Evolutionary conservation across 352 stramenopile species (phyloP).

Genomic region (Globisporangium okanoganense): DNA sequence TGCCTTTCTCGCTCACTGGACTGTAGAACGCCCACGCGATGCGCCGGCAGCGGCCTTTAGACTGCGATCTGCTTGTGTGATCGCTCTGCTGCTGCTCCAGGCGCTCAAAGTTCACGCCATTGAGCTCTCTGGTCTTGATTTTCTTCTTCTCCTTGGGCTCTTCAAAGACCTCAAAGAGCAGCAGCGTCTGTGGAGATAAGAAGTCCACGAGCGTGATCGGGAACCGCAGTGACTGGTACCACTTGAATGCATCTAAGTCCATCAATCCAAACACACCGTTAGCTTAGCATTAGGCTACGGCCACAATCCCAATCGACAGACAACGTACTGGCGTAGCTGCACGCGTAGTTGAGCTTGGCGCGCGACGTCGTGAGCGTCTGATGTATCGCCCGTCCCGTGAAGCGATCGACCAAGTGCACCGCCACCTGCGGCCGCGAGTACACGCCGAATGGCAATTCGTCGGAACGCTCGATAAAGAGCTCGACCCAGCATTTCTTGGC

Average conservation of each 20-base stretch:
- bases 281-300: not conserved
- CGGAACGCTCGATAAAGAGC: slow-evolving; percentile 38
- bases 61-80: not conserved
- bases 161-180: slow-evolving; percentile 62
- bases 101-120: slow-evolving; percentile 20
- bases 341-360: slow-evolving; percentile 10
- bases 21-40: slow-evolving; percentile 69
- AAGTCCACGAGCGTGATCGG: slow-evolving; percentile 29
- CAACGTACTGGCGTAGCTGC: slow-evolving; percentile 12
- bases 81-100: slow-evolving; percentile 5
- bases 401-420: slow-evolving; percentile 47
- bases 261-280: too few species aligned
- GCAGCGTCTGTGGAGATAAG: slow-evolving; percentile 31
- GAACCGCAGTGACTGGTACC: slow-evolving; percentile 38
- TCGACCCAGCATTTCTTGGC: slow-evolving; percentile 24
- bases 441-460: slow-evolving; percentile 49
- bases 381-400: slow-evolving; percentile 39
- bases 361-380: slow-evolving; percentile 21
- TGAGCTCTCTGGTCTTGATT: slow-evolving; percentile 4
- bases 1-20: slow-evolving; percentile 40
- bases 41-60: slow-evolving; percentile 2
- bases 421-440: slow-evolving; percentile 39
- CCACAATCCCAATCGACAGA: not conserved
- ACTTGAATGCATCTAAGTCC: slow-evolving; percentile 44
- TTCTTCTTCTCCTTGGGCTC: slow-evolving; percentile 4